Evolutionary conservation across 345 rosid genomes (phyloP), one percentile per base, ranked within the genome.

Genomic region (Aquilaria sinensis): DNA sequence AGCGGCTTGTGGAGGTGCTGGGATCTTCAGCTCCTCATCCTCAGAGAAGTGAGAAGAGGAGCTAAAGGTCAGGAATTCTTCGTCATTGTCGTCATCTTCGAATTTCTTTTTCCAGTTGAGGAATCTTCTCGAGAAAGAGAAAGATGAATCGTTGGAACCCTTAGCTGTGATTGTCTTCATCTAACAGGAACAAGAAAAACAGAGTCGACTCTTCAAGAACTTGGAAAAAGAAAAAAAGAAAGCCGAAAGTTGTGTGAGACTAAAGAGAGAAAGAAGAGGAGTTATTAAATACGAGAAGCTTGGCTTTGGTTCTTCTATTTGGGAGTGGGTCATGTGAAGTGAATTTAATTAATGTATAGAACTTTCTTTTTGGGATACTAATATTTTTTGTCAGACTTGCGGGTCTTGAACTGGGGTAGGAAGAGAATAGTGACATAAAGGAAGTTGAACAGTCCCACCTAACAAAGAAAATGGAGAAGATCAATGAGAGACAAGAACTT

Each of bases 101-200:
- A 80, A 68, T 72, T 85, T 88, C 86, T 79, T 94, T 69, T 75
- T 82, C 90, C 92, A 90, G 78, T 74, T 79, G 84, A 90, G 81
- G 77, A 81, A 88, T 49, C 99, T 80, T 47, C 89, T 89, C 67
- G 99, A 94, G 78, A 90, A 78, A 67, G 99, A 90, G 80, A 90
- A 74, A 10, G 98, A 83, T 61, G 95, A 83, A 63, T 90, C 97
- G 31, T 79, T 86, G 32, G 96, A 78, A 61, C 83, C 65, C 72
- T 69, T 85, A 47, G 95, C 81, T 69, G 76, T 73, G 72, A 93
- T 90, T 72, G 89, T 79, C 80, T 74, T 90, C 96, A 88, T 90
- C 61, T 59, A 53, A 43, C n/a, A 50, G 23, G 11, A 53, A 15
- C 31, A 10, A 50, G n/a, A 57, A 30, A 13, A 53, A 15, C 14